These are phyloP conservation scores for Neospermospora avenae DNA, from an alignment of 2,329 filamentous ascomycete species.

Conservation along the genomic window DNA sequence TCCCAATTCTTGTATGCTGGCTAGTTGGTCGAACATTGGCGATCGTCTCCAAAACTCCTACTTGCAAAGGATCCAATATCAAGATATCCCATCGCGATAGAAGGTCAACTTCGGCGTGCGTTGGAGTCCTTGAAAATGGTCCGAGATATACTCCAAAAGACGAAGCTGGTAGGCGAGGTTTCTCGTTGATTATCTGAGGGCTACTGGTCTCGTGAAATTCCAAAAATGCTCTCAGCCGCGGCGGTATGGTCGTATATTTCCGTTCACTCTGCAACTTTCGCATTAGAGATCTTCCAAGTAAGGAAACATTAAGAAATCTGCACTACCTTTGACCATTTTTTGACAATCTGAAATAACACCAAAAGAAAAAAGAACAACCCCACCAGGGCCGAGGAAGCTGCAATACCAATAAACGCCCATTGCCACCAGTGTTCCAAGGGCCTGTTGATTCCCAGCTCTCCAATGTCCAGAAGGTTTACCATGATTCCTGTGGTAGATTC, in stretches of 20 bases:
- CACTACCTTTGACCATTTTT: slow-evolving; percentile 4
- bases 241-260: not conserved
- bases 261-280: not conserved
- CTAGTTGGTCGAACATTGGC: not conserved
- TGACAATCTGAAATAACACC: not conserved
- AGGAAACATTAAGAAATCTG: not conserved
- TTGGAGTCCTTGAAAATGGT: not conserved
- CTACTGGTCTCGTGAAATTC: not conserved
- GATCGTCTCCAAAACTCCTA: not conserved
- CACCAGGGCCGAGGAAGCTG: not conserved
- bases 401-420: slow-evolving; percentile 7
- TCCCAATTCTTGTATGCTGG: slow-evolving; percentile 2
- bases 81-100: slow-evolving; percentile 6
- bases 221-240: not conserved
- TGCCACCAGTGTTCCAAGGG: slow-evolving; percentile 9
- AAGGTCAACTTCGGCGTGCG: not conserved
- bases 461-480: not conserved
- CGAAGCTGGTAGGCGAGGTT: not conserved
- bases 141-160: slow-evolving; percentile 7
- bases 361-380: not conserved
- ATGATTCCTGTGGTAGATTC: not conserved
- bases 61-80: slow-evolving; percentile 1
- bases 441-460: slow-evolving; percentile 1
- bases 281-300: not conserved
- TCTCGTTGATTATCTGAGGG: not conserved